Evolutionary conservation across 306 rosid genomes (phyloP).

Genomic region (Lablab purpureus): DNA sequence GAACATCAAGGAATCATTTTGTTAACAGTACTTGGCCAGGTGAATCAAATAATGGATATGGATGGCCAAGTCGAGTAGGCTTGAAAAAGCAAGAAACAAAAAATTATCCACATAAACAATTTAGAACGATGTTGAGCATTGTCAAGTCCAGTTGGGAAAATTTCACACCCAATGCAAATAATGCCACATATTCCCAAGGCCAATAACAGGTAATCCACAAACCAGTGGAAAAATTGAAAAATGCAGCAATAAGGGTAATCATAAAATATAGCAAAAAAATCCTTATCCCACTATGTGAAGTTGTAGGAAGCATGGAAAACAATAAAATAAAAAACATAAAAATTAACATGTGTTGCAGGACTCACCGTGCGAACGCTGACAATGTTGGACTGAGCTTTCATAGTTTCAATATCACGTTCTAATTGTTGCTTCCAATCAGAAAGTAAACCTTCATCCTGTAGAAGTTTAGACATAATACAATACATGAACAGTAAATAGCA

Average conservation of each 20-base stretch:
- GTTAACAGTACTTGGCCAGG: constrained; percentile 14
- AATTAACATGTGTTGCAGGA: constrained; percentile 34
- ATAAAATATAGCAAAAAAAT: constrained; percentile 3
- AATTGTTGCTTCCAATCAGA: constrained; percentile 87
- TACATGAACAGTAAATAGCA: constrained; percentile 35
- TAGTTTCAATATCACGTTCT: constrained; percentile 86
- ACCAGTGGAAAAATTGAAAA: constrained; percentile 29
- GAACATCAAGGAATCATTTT: constrained; percentile 12
- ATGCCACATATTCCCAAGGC: constrained; percentile 2
- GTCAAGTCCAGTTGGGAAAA: background rate
- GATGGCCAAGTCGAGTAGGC: background rate
- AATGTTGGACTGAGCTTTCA: constrained; percentile 86
- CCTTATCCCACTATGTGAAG: background rate
- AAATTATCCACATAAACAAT: background rate
- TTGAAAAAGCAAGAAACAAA: background rate
- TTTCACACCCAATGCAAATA: constrained; percentile 1
- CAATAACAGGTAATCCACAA: constrained; percentile 8
- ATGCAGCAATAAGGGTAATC: constrained; percentile 26
- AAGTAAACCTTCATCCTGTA: constrained; percentile 84
- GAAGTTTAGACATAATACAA: constrained; percentile 24
- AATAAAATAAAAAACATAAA: constrained; percentile 18
- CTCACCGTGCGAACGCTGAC: constrained; percentile 77
- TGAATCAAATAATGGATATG: background rate
- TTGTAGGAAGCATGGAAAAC: background rate
- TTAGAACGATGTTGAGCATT: constrained; percentile 15